These are phyloP conservation scores for Paecilomyces fulvus DNA, from an alignment of 2,329 filamentous ascomycete genomes.

Conservation along the genomic window DNA sequence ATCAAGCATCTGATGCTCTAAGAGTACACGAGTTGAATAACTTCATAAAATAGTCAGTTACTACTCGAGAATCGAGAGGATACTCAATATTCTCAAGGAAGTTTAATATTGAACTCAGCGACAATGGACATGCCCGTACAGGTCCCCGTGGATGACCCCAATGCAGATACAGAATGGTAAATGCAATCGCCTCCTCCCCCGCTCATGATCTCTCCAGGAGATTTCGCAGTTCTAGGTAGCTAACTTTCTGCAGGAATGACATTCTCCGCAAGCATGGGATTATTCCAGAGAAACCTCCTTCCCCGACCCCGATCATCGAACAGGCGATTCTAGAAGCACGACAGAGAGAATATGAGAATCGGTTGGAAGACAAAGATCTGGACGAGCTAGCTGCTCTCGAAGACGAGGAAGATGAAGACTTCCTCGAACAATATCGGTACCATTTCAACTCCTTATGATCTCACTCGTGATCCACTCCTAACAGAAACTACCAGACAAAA, in stretches of 20 bases:
- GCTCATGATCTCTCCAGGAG: constrained; percentile 6
- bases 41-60: neutral
- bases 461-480: neutral
- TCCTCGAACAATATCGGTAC: constrained; percentile 73
- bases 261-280: constrained; percentile 94
- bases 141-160: constrained; percentile 88
- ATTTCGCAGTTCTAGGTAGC: constrained; percentile 8
- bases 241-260: constrained; percentile 67
- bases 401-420: constrained; percentile 89
- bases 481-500: constrained; percentile 49
- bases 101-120: constrained; percentile 17
- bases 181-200: constrained; percentile 13
- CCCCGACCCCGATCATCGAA: constrained; percentile 90
- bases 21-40: neutral
- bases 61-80: neutral
- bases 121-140: constrained; percentile 52
- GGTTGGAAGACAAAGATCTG: constrained; percentile 86
- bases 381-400: constrained; percentile 91
- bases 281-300: constrained; percentile 95
- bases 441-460: neutral
- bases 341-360: constrained; percentile 78
- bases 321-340: constrained; percentile 83
- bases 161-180: constrained; percentile 96
- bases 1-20: constrained; percentile 3
- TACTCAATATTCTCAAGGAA: constrained; percentile 1